These are phyloP conservation scores for Adiantum capillusveneris DNA, from an alignment of 75 land plant genomes.

Conservation along the genomic window DNA sequence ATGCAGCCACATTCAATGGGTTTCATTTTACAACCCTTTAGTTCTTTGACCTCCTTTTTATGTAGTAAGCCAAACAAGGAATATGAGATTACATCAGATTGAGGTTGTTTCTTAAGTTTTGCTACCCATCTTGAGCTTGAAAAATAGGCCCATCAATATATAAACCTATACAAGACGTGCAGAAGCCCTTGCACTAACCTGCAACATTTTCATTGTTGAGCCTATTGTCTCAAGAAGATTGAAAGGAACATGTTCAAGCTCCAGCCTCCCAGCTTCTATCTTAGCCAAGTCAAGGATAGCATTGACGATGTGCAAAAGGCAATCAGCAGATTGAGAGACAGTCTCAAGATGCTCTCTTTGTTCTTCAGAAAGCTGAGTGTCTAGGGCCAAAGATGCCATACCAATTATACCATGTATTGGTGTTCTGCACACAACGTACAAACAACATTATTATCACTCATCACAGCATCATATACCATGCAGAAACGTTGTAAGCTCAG, in stretches of 20 bases:
- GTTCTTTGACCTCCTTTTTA: too few relatives aligned
- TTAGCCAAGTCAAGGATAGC: slow-evolving; percentile 30
- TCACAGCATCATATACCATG: too few relatives aligned
- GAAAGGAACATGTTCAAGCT: slow-evolving; percentile 24
- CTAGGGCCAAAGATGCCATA: slow-evolving; percentile 27
- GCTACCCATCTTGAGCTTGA: too few relatives aligned
- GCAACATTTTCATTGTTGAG: slow-evolving; percentile 31
- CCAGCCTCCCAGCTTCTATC: slow-evolving; percentile 31
- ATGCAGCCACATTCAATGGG: too few relatives aligned
- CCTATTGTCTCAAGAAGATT: slow-evolving; percentile 19
- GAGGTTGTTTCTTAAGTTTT: too few relatives aligned
- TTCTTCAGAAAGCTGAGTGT: slow-evolving; percentile 26
- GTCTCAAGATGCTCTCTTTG: slow-evolving; percentile 30
- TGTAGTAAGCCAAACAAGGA: too few relatives aligned
- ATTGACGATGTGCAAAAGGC: slow-evolving; percentile 27
- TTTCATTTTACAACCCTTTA: too few relatives aligned
- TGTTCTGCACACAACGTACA: slow-evolving; percentile 21
- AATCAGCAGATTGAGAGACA: slow-evolving; percentile 29
- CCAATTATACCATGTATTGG: slow-evolving; percentile 33
- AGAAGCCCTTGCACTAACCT: too few relatives aligned
- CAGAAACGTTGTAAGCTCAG: neutral
- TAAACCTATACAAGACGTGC: too few relatives aligned
- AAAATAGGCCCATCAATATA: too few relatives aligned
- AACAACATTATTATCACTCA: too few relatives aligned
- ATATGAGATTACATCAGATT: too few relatives aligned